phyloP scores from a whole-genome alignment of 805 yeast genomes.

The Alloascoidea africana region DNA sequence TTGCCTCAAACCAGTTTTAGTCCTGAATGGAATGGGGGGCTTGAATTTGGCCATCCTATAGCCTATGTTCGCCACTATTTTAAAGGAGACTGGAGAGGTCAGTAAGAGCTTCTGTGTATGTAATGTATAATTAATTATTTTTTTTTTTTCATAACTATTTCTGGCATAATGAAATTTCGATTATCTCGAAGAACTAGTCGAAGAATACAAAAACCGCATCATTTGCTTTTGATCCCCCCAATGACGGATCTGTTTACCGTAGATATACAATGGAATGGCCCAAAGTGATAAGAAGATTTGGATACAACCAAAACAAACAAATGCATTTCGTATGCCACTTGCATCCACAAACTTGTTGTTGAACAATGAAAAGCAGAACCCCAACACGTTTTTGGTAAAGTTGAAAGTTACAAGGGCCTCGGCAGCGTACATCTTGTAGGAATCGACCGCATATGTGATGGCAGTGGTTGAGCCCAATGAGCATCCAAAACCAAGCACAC shows the following conservation, averaged over 20 bases:
- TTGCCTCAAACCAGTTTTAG: no score
- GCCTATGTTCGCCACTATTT: no score
- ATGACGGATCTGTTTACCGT: slow-evolving; percentile 33
- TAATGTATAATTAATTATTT: no score
- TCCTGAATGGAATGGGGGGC: no score
- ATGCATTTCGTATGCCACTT: slow-evolving; percentile 28
- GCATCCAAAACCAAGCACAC: slow-evolving; percentile 42
- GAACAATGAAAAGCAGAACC: slow-evolving; percentile 41
- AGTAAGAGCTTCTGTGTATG: no score
- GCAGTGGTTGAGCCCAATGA: slow-evolving; percentile 46
- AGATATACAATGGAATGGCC: slow-evolving; percentile 36
- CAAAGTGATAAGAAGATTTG: slow-evolving; percentile 31
- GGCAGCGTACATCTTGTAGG: slow-evolving; percentile 39
- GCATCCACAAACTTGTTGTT: slow-evolving; percentile 28
- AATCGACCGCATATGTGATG: slow-evolving; percentile 43
- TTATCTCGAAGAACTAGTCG: no score
- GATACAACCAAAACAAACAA: slow-evolving; percentile 35
- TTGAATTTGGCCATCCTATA: no score
- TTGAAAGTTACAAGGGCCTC: slow-evolving; percentile 44
- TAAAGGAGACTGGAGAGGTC: no score
- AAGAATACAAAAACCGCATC: slow-evolving; percentile 24
- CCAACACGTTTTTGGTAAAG: slow-evolving; percentile 35
- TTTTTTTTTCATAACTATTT: no score
- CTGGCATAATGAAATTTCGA: no score
- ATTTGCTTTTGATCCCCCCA: slow-evolving; percentile 36